Evolutionary conservation across 2,329 filamentous ascomycete genomes (phyloP), one percentile per base, ranked within the genome.

Genomic region (Paraconiothyrium sp.): DNA sequence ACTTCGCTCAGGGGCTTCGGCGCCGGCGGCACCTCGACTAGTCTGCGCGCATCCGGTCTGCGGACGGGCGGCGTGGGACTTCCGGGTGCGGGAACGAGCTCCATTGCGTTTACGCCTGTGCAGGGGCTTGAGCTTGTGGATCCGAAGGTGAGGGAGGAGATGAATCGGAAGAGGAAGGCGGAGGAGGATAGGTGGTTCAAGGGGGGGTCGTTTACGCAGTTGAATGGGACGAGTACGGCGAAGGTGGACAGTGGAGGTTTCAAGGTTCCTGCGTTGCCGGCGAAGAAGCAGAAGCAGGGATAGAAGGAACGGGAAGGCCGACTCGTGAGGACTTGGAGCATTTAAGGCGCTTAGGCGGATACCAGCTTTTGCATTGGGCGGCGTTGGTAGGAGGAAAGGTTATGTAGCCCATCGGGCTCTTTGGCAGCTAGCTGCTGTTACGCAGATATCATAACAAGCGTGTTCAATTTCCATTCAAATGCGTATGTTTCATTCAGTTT

Each of bases 181-280:
- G 95, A 98, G 66, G 93, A 97, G 76, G 94, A 98, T 76, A 85
- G 93, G 41, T 99, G 93, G 90, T 99, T 99, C 84, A 97, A 95
- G 79, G 92, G 93, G 50, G 95, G 95, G n/a, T 94, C 92, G 0
- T 99, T 99, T 75, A 97, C 95, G 9, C 94, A 97, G 78, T 87
- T 97, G 59, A 89, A 89, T 55, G 71, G 63, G 5, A 57, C 41
- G 16, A 63, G 50, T 0, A 54, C 67, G 8, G 62, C 65, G 1
- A 91, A 80, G 68, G 75, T 80, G 8, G 83, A 84, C 64, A 85
- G 84, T 54, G 88, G 84, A 11, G 90, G 88, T 0, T 97, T 97
- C 85, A 97, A 94, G 79, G 90, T 96, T 43, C 93, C 94, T 16
- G 85, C 85, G 2, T 76, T 94, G 67, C 93, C 92, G 16, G 81